Evolutionary conservation across 2,329 filamentous ascomycete species (phyloP).

Genomic region (Alternaria panax): DNA sequence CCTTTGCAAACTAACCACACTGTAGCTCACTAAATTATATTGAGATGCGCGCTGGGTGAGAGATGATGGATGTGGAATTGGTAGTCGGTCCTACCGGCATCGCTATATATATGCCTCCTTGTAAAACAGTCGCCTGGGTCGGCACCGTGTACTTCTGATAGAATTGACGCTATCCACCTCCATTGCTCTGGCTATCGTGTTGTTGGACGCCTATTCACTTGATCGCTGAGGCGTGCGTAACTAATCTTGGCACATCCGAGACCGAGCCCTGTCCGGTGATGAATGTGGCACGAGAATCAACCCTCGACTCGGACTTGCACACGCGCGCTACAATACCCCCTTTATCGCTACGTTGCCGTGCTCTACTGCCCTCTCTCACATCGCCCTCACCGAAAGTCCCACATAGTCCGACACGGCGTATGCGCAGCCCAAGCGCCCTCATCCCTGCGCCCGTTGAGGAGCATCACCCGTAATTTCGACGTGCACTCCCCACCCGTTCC

Average conservation of each 20-base stretch:
- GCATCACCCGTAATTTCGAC: slow-evolving; percentile 43
- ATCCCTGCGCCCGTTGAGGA: slow-evolving; percentile 46
- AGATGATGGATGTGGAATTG: slow-evolving; percentile 39
- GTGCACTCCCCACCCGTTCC: slow-evolving; percentile 37
- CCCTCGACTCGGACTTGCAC: slow-evolving; percentile 23
- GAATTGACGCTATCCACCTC: slow-evolving; percentile 45
- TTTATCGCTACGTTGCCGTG: slow-evolving; percentile 24
- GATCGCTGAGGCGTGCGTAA: slow-evolving; percentile 22
- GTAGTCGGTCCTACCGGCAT: slow-evolving; percentile 41
- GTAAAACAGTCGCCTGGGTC: slow-evolving; percentile 49
- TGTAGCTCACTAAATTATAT: slow-evolving; percentile 45
- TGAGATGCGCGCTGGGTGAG: slow-evolving; percentile 25
- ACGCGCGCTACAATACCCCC: slow-evolving; percentile 28
- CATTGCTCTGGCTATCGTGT: slow-evolving; percentile 12
- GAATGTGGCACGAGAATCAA: slow-evolving; percentile 36
- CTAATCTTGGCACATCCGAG: slow-evolving; percentile 26
- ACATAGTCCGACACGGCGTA: slow-evolving; percentile 29
- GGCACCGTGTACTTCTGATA: slow-evolving; percentile 48
- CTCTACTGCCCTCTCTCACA: slow-evolving; percentile 18
- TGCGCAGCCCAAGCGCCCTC: slow-evolving; percentile 45
- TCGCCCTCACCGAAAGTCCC: slow-evolving; percentile 21
- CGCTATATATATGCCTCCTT: slow-evolving; percentile 49
- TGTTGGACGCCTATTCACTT: slow-evolving; percentile 8
- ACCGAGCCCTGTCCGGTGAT: slow-evolving; percentile 25
- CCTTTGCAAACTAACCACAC: slow-evolving; percentile 27